phyloP scores from a whole-genome alignment of 2,329 filamentous ascomycete genomes.

The Colletotrichum theobromicola region DNA sequence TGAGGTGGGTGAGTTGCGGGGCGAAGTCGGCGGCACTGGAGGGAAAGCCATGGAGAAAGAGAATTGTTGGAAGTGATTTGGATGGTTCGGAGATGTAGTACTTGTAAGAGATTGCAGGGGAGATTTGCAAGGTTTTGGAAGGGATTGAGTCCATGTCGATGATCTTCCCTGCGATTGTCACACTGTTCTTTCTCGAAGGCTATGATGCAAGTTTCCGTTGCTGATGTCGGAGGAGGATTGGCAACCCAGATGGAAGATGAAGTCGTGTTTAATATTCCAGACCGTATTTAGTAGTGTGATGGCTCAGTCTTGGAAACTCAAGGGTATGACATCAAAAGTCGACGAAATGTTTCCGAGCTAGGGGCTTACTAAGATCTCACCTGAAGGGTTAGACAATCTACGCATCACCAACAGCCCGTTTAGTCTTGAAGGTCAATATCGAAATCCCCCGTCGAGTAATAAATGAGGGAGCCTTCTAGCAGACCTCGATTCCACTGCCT shows the following conservation, averaged over 20 bases:
- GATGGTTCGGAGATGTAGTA: slow-evolving; percentile 36
- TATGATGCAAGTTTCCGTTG: too few species aligned
- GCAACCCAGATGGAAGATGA: too few species aligned
- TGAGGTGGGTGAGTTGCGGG: slow-evolving; percentile 39
- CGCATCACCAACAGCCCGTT: background rate
- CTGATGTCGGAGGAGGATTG: too few species aligned
- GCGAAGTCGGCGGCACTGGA: slow-evolving; percentile 50
- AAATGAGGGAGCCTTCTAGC: too few species aligned
- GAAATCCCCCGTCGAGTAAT: too few species aligned
- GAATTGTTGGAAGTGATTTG: slow-evolving; percentile 35
- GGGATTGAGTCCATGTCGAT: background rate
- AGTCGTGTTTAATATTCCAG: too few species aligned
- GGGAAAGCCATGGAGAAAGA: slow-evolving; percentile 56
- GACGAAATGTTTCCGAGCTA: slow-evolving; percentile 16
- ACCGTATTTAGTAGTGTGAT: too few species aligned
- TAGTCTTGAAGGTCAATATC: background rate
- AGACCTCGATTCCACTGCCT: too few species aligned
- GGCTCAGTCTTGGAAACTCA: background rate
- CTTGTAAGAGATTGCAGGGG: slow-evolving; percentile 8
- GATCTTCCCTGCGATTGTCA: background rate
- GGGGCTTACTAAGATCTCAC: background rate
- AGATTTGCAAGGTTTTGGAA: background rate
- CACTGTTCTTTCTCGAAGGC: too few species aligned
- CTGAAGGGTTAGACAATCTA: background rate
- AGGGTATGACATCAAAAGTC: background rate